Percentiles rank a stretch among this genome's conserved stretches.
phyloP scores from a whole-genome alignment of 2,329 filamentous ascomycete genomes.

The Emydomyces testavorans region DNA sequence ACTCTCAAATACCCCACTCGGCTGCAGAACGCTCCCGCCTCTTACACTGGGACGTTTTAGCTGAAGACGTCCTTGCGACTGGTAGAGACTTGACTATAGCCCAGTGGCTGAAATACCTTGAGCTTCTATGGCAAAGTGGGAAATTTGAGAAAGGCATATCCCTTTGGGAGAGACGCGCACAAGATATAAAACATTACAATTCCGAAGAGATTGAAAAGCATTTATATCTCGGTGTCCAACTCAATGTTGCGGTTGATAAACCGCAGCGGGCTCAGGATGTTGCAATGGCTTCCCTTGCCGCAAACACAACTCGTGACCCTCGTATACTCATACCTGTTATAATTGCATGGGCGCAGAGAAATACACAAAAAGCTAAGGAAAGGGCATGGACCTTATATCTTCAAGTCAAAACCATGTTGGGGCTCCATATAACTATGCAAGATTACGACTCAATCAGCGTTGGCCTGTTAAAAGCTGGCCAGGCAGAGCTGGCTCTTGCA shows the following conservation, averaged over 20 bases:
- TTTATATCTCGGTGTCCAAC: slow-evolving; percentile 40
- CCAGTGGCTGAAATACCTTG: slow-evolving; percentile 56
- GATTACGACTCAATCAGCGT: slow-evolving; percentile 68
- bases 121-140: slow-evolving; percentile 55
- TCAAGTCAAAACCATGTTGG: slow-evolving; percentile 50
- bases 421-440: slow-evolving; percentile 50
- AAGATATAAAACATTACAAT: slow-evolving; percentile 40
- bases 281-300: slow-evolving; percentile 34
- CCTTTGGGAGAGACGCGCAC: slow-evolving; percentile 50
- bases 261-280: slow-evolving; percentile 40
- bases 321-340: slow-evolving; percentile 53
- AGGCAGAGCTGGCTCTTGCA: slow-evolving; percentile 56
- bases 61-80: slow-evolving; percentile 53
- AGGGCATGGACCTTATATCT: slow-evolving; percentile 59
- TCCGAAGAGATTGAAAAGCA: slow-evolving; percentile 29
- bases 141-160: slow-evolving; percentile 50
- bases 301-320: slow-evolving; percentile 25
- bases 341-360: slow-evolving; percentile 48
- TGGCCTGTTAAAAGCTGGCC: slow-evolving; percentile 55
- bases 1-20: slow-evolving; percentile 40
- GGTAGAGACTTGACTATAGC: slow-evolving; percentile 44
- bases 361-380: slow-evolving; percentile 40
- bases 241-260: slow-evolving; percentile 40
- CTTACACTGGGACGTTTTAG: slow-evolving; percentile 43
- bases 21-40: slow-evolving; percentile 41